A percentile compares a stretch with the other conserved stretches of the same genome.
These are phyloP conservation scores for Hymenoscyphus occultus DNA, from an alignment of 2,329 filamentous ascomycete species.

Conservation along the genomic window DNA sequence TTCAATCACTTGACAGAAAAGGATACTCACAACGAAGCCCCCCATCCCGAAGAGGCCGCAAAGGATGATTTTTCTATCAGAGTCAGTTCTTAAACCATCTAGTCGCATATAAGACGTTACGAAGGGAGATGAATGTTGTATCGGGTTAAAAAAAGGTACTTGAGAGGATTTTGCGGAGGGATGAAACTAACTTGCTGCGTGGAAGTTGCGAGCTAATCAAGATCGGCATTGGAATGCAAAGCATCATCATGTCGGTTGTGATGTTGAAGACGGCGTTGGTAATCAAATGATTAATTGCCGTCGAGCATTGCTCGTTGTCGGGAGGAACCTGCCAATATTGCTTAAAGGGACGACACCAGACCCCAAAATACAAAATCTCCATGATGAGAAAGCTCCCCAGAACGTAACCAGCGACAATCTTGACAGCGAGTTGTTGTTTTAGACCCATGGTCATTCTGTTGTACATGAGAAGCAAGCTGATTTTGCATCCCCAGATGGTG, in stretches of 20 bases:
- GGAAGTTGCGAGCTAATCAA: slow-evolving; percentile 44
- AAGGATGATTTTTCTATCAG: slow-evolving; percentile 52
- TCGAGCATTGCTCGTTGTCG: slow-evolving; percentile 53
- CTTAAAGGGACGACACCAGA: slow-evolving; percentile 55
- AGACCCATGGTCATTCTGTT: slow-evolving; percentile 52
- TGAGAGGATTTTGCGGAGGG: neutral
- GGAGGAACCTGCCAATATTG: slow-evolving; percentile 58
- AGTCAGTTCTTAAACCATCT: slow-evolving; percentile 36
- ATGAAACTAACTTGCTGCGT: slow-evolving; percentile 34
- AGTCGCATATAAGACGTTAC: neutral
- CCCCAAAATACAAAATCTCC: slow-evolving; percentile 48
- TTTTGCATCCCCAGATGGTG: slow-evolving; percentile 55
- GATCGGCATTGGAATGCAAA: slow-evolving; percentile 54
- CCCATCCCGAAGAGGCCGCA: slow-evolving; percentile 46
- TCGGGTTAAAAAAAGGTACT: neutral
- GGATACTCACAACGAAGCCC: slow-evolving; percentile 44
- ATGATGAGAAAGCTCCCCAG: slow-evolving; percentile 48
- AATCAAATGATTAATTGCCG: slow-evolving; percentile 55
- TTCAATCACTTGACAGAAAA: neutral
- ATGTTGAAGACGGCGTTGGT: slow-evolving; percentile 59
- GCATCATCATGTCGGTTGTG: slow-evolving; percentile 57
- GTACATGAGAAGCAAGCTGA: slow-evolving; percentile 56
- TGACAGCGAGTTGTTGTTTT: slow-evolving; percentile 47
- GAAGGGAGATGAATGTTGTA: neutral
- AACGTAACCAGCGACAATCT: slow-evolving; percentile 48